A percentile compares a stretch with the other conserved stretches of the same genome.
Conservation (phyloP, 257 asterid species). For the Scutellaria baicalensis region DNA sequence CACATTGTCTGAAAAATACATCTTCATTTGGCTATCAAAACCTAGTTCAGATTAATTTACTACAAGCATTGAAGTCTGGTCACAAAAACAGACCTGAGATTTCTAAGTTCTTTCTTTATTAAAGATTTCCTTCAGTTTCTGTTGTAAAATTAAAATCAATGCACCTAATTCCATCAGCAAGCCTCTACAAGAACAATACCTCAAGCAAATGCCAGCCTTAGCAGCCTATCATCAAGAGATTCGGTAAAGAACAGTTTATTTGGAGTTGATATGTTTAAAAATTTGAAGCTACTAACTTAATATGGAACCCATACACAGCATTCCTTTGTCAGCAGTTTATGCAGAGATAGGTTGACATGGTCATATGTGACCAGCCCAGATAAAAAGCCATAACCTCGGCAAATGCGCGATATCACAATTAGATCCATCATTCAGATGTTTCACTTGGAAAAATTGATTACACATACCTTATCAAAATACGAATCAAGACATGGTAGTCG, state of each 20-base stretch:
- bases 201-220: neutral
- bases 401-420: no score
- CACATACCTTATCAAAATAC: conserved; percentile 85
- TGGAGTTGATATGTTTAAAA: neutral
- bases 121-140: neutral
- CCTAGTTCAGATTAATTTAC: neutral
- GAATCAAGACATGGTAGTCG: conserved; percentile 97
- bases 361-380: neutral
- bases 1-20: no score
- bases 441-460: conserved; percentile 10
- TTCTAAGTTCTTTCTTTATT: neutral
- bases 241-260: neutral
- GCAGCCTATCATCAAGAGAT: neutral
- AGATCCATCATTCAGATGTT: neutral
- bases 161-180: conserved; percentile 7
- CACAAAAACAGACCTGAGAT: neutral
- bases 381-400: neutral
- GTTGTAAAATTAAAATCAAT: neutral
- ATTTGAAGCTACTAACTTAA: neutral
- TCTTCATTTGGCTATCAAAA: no score
- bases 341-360: neutral
- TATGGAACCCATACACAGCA: neutral
- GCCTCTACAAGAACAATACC: neutral
- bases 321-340: neutral
- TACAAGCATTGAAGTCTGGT: neutral